These are phyloP conservation scores for Nannochloris sp. DNA, from an alignment of 139 green algal species.

Conservation along the genomic window DNA sequence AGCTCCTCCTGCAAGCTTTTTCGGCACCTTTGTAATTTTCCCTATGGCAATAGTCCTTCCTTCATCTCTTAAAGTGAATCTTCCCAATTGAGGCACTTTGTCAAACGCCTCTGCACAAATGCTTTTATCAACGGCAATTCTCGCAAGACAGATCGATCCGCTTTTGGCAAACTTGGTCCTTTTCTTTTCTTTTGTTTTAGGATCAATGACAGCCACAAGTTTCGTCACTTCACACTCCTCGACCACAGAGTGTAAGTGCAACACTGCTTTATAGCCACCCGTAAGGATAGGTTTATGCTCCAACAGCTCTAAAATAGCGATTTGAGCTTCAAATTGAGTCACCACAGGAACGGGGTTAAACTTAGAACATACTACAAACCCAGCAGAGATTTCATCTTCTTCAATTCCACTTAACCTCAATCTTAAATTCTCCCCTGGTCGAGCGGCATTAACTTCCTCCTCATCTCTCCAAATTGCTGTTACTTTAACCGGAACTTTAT, in stretches of 20 bases:
- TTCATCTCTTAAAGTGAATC: conserved; percentile 92
- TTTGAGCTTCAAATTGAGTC: conserved; percentile 80
- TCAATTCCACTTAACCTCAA: conserved; percentile 69
- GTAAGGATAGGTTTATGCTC: conserved; percentile 98
- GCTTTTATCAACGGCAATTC: conserved; percentile 61
- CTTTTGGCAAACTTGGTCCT: conserved; percentile 77
- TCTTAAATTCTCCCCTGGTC: conserved; percentile 76
- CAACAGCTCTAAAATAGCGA: conserved; percentile 66
- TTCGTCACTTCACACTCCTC: conserved; percentile 95
- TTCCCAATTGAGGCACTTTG: conserved; percentile 67
- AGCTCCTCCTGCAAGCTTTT: conserved; percentile 11
- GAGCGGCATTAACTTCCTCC: conserved; percentile 68
- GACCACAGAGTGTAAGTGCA: conserved; percentile 80
- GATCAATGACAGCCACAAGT: conserved; percentile 72
- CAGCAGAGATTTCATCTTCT: conserved; percentile 73
- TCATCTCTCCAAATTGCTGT: conserved; percentile 86
- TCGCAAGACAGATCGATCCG: conserved; percentile 40
- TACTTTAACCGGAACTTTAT: conserved; percentile 86
- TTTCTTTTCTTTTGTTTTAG: conserved; percentile 79
- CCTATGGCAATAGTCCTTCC: conserved; percentile 92
- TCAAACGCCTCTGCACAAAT: conserved; percentile 90
- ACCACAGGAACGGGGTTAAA: conserved; percentile 57
- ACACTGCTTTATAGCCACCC: conserved; percentile 77
- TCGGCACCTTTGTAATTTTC: conserved; percentile 84
- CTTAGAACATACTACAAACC: conserved; percentile 88